Evolutionary conservation across 2,329 filamentous ascomycete genomes (phyloP).

Genomic region (Arthrocladium fulminans): DNA sequence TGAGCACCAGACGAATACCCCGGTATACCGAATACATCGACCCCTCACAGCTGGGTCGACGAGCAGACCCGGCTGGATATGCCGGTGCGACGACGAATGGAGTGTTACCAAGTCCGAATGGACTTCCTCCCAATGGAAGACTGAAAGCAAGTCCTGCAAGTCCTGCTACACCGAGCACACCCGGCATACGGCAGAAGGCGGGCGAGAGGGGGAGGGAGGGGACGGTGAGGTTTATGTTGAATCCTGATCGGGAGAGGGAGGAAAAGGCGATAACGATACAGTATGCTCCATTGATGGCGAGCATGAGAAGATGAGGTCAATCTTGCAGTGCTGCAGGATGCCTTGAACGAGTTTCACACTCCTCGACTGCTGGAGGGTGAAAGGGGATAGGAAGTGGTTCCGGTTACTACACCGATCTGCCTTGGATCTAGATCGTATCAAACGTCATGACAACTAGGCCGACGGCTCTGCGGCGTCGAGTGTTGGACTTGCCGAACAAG

Average conservation of each 20-base stretch:
- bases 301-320: constrained; percentile 4
- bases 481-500: too few species aligned
- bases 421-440: too few species aligned
- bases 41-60: constrained; percentile 28
- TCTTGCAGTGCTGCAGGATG: too few species aligned
- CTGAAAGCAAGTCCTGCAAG: constrained; percentile 6
- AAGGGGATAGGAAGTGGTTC: too few species aligned
- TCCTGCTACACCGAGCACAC: constrained; percentile 12
- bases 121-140: constrained; percentile 9
- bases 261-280: constrained; percentile 39
- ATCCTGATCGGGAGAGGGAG: constrained; percentile 61
- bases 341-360: too few species aligned
- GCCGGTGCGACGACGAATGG: constrained; percentile 7
- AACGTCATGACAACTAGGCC: too few species aligned
- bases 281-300: constrained; percentile 2
- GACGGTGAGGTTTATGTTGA: constrained; percentile 83
- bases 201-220: constrained; percentile 50
- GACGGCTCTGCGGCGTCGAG: too few species aligned
- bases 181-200: constrained; percentile 20
- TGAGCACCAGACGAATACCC: constrained; percentile 52
- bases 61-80: constrained; percentile 20
- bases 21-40: constrained; percentile 52
- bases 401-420: too few species aligned
- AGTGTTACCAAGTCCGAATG: constrained; percentile 8
- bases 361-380: too few species aligned